Evolutionary conservation across 192 early-diverging fungal species (phyloP).

Genomic region (Coemansia sp.): DNA sequence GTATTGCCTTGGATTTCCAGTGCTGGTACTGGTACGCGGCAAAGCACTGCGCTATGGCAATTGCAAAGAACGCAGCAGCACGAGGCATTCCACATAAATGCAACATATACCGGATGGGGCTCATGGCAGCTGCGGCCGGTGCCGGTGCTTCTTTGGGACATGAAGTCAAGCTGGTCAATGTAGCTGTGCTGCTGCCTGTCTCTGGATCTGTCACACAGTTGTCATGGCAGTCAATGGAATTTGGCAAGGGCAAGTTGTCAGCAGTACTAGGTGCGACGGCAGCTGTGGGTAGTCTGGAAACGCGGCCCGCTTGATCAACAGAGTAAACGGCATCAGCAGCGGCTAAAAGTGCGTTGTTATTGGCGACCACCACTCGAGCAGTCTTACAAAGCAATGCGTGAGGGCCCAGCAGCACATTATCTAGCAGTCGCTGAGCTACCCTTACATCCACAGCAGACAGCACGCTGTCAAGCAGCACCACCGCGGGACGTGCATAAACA

Average conservation of each 20-base stretch:
- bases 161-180: too few species aligned
- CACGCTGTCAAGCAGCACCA: constrained; percentile 71
- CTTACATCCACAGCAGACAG: constrained; percentile 63
- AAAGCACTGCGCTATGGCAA: constrained; percentile 25
- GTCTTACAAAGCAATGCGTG: constrained; percentile 33
- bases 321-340: constrained; percentile 51
- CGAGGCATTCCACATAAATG: constrained; percentile 22
- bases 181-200: too few species aligned
- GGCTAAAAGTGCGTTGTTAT: constrained; percentile 48
- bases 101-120: constrained; percentile 30
- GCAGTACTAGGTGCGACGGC: too few species aligned
- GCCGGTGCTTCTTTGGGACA: too few species aligned
- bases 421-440: constrained; percentile 56
- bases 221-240: too few species aligned
- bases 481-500: constrained; percentile 66
- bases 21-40: constrained; percentile 17
- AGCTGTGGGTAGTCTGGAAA: too few species aligned
- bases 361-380: constrained; percentile 57
- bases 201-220: too few species aligned
- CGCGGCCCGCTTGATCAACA: constrained; percentile 10
- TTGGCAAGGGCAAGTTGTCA: too few species aligned
- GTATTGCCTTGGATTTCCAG: constrained; percentile 34
- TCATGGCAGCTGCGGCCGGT: neutral
- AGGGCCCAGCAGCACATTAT: constrained; percentile 62
- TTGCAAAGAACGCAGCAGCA: constrained; percentile 8